Evolutionary conservation across 768 basidiomycete species (phyloP).

Genomic region (Calocybe gangraenosa): DNA sequence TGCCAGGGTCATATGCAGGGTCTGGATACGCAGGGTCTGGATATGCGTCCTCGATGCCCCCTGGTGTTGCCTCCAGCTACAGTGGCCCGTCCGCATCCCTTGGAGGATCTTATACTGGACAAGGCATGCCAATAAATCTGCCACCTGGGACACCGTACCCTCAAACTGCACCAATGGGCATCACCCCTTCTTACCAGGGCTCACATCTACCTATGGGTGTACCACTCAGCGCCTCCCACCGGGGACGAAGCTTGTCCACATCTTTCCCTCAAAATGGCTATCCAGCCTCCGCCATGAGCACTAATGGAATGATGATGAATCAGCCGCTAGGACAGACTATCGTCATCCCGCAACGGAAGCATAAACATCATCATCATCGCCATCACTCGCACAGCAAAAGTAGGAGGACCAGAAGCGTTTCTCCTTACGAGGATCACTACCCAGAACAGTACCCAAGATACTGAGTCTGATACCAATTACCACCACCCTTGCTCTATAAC

Average conservation of each 20-base stretch:
- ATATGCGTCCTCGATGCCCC: constrained; percentile 12
- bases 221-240: constrained; percentile 19
- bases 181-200: constrained; percentile 22
- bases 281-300: constrained; percentile 19
- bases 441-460: constrained; percentile 9
- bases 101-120: constrained; percentile 22
- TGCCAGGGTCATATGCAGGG: constrained; percentile 1
- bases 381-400: constrained; percentile 15
- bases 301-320: constrained; percentile 15
- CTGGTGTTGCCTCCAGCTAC: constrained; percentile 10
- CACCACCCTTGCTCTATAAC: neutral
- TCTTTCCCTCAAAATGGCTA: constrained; percentile 27
- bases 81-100: constrained; percentile 5
- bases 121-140: constrained; percentile 16
- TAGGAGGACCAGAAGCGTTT: constrained; percentile 24
- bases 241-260: constrained; percentile 30
- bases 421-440: constrained; percentile 15
- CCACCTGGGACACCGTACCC: constrained; percentile 23
- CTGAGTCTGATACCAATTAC: neutral
- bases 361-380: constrained; percentile 23
- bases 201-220: constrained; percentile 22
- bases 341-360: constrained; percentile 23
- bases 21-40: constrained; percentile 6
- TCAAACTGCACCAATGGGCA: constrained; percentile 17
- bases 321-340: constrained; percentile 24